A percentile compares a stretch with the other conserved stretches of the same genome.
These are phyloP conservation scores for Cladosporium sp. DNA, from an alignment of 2,329 filamentous ascomycete species.

Conservation along the genomic window DNA sequence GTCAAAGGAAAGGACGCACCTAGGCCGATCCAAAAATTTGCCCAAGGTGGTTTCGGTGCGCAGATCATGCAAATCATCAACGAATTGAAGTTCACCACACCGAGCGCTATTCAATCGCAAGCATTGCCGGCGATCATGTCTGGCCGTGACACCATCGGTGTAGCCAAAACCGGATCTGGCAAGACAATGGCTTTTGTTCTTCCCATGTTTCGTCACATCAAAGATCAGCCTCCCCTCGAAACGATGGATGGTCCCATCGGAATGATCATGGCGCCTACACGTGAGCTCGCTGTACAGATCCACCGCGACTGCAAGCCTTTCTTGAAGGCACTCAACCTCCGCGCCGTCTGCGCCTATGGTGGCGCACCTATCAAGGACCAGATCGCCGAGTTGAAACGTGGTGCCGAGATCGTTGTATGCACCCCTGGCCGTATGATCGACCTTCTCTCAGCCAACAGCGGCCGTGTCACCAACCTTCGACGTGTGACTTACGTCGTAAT, in stretches of 20 bases:
- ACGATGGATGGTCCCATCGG: constrained; percentile 96
- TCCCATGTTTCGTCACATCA: constrained; percentile 98
- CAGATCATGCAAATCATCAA: constrained; percentile 99
- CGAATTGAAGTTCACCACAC: constrained; percentile 89
- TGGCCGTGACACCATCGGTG: constrained; percentile 96
- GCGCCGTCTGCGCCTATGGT: constrained; percentile 98
- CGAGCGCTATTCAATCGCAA: constrained; percentile 95
- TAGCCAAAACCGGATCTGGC: constrained; percentile 97
- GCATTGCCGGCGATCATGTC: constrained; percentile 99
- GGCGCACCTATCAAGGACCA: constrained; percentile 98
- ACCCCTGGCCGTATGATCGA: constrained; percentile 97
- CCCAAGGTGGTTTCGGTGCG: constrained; percentile 92
- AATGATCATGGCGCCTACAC: constrained; percentile 89
- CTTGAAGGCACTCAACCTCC: constrained; percentile 93
- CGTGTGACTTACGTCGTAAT: constrained; percentile 92
- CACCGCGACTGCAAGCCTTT: constrained; percentile 99
- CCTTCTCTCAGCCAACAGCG: constrained; percentile 84
- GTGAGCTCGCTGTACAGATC: constrained; percentile 97
- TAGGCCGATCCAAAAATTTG: constrained; percentile 93
- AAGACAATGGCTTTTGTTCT: constrained; percentile 99
- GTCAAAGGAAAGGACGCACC: constrained; percentile 80
- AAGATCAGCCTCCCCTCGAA: constrained; percentile 92
- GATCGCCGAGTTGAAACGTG: constrained; percentile 88
- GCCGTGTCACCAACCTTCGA: constrained; percentile 86
- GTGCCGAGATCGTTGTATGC: constrained; percentile 97